Base-by-base conservation (phyloP, 78 protist species). In the Chrysochromulina parva region DNA sequence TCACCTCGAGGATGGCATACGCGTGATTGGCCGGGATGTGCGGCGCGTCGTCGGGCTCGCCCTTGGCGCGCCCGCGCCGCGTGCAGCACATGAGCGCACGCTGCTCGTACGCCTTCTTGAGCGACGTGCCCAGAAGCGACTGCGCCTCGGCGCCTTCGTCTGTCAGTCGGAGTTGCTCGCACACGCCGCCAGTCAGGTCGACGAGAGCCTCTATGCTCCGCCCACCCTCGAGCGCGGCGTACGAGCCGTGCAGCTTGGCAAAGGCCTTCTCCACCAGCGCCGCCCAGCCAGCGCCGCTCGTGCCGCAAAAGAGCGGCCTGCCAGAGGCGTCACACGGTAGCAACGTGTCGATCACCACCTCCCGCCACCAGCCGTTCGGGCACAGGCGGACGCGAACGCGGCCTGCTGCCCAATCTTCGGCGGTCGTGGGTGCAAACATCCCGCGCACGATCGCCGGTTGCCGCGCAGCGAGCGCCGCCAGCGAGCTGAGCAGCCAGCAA, bases 181-280 rank as follows among this genome's bases (percentile, higher is more conserved):
- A 47, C 10, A 88, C 58, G 38, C 91, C 91, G 53, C 91, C 91
- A 1, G 91, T 88, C 38, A 88, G 85, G 66, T 88, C 91, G 16
- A 58, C 85, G 17, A 88, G 81, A 54, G 91, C 91, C 16, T 22
- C 84, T 0, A 28, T 38, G 84, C 14, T 7, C 14, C 47, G 24
- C 10, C 84, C 84, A n/a, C 84, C 84, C 26, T 20, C 90, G 74
- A 88, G 84, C 11, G 71, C 89, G 22, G 3, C 76, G 71, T 90
- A 93, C 14, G 88, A 85, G 54, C 92, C 85, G 71, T 67, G 90
- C 57, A 93, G 73, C 58, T 93, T 88, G 50, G 94, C 94, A 59
- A 88, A 93, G 19, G 94, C 94, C 78, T 69, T 69, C 9, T 93
- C 94, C 19, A 93, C 59, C 19, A 88, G 4, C 54, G 80, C 28